Conservation (phyloP, 1,139 yeast genomes). For the Scheffersomyces cryptocercus region DNA sequence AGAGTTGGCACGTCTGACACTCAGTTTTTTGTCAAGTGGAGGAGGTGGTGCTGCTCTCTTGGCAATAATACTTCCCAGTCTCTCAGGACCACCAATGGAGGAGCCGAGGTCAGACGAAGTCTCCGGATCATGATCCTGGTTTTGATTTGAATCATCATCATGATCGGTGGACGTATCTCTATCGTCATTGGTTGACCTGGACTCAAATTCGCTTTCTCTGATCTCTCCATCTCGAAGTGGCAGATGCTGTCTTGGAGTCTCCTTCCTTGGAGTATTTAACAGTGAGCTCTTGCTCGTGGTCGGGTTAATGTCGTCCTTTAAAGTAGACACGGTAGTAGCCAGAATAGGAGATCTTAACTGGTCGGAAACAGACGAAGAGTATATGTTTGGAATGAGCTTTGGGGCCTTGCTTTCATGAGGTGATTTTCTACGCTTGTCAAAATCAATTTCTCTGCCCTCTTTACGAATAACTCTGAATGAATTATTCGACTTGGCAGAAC, state of each 20-base stretch:
- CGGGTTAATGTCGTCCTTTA: conserved; percentile 25
- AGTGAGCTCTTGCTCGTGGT: not conserved
- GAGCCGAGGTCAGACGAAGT: no score
- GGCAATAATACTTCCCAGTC: conserved; percentile 49
- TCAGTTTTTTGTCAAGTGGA: conserved; percentile 30
- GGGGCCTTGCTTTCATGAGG: conserved; percentile 59
- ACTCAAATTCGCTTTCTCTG: not conserved
- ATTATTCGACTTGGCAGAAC: conserved; percentile 17
- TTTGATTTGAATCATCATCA: not conserved
- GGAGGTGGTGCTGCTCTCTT: conserved; percentile 78
- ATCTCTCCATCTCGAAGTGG: no score
- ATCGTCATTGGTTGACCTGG: not conserved
- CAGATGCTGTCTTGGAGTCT: no score
- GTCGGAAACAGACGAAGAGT: conserved; percentile 42
- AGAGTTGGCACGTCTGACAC: conserved; percentile 12
- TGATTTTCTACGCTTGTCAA: conserved; percentile 76
- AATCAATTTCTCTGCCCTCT: conserved; percentile 71
- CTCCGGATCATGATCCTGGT: not conserved
- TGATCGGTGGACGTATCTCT: not conserved
- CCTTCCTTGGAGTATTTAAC: not conserved
- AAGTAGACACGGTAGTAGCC: conserved; percentile 37
- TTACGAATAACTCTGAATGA: conserved; percentile 70
- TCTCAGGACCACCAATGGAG: conserved; percentile 9
- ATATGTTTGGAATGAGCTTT: conserved; percentile 43
- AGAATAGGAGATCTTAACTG: conserved; percentile 37